These are phyloP conservation scores for Colletotrichum lupini DNA, from an alignment of 2,329 filamentous ascomycete genomes.

Conservation along the genomic window DNA sequence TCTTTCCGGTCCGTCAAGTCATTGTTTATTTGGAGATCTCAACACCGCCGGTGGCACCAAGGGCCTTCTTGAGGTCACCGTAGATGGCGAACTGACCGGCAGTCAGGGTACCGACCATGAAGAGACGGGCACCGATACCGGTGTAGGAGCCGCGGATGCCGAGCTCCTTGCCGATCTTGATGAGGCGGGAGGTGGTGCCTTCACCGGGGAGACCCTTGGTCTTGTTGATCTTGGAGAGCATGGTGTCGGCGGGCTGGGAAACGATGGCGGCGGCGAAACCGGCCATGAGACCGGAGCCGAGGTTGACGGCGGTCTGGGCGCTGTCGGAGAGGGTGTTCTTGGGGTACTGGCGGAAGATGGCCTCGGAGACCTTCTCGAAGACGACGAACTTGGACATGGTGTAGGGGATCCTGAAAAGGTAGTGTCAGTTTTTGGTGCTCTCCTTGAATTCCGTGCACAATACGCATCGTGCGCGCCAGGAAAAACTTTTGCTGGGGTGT, in stretches of 20 bases:
- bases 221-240: conserved; percentile 98
- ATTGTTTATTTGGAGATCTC: conserved; percentile 68
- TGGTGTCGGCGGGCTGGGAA: conserved; percentile 92
- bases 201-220: conserved; percentile 88
- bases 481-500: no score
- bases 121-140: conserved; percentile 80
- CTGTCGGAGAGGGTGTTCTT: conserved; percentile 76
- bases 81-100: conserved; percentile 92
- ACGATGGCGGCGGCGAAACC: conserved; percentile 88
- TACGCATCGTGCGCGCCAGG: not conserved
- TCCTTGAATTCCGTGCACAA: not conserved
- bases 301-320: conserved; percentile 83
- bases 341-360: conserved; percentile 75
- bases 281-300: conserved; percentile 65
- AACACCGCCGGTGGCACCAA: conserved; percentile 80
- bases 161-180: conserved; percentile 91
- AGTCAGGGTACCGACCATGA: conserved; percentile 76
- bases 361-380: conserved; percentile 87
- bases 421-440: not conserved
- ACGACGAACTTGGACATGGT: conserved; percentile 97
- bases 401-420: conserved; percentile 77
- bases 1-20: not conserved
- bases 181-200: conserved; percentile 80
- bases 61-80: conserved; percentile 69
- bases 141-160: conserved; percentile 81